Percentiles rank a stretch among this genome's conserved stretches.
phyloP scores from a whole-genome alignment of 2,329 filamentous ascomycete genomes.

The Davidsoniella eucalypti region DNA sequence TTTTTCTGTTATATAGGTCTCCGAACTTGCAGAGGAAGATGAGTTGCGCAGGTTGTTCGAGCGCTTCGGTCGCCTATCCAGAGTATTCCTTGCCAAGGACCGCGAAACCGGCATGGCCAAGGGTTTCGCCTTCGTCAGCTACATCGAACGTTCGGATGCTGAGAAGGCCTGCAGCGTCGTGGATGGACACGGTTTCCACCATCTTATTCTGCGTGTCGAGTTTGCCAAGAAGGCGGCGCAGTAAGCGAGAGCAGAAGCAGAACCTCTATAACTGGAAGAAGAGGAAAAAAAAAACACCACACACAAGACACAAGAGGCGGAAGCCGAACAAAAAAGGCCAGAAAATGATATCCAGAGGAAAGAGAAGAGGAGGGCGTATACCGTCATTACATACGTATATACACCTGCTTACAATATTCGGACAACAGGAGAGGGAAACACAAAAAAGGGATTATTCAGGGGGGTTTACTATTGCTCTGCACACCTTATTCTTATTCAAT shows the following conservation, averaged over 20 bases:
- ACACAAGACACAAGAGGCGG: not conserved
- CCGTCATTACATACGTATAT: not conserved
- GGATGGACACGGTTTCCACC: slow-evolving; percentile 86
- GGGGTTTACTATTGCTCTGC: too few species aligned
- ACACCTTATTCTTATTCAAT: too few species aligned
- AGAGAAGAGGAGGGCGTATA: not conserved
- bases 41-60: slow-evolving; percentile 97
- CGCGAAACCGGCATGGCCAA: slow-evolving; percentile 90
- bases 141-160: slow-evolving; percentile 76
- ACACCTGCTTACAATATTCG: too few species aligned
- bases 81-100: slow-evolving; percentile 97
- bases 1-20: slow-evolving; percentile 42
- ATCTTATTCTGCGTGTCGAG: slow-evolving; percentile 73
- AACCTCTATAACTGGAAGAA: not conserved
- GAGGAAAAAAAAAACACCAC: not conserved
- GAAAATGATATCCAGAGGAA: not conserved
- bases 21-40: slow-evolving; percentile 89
- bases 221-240: slow-evolving; percentile 50
- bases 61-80: slow-evolving; percentile 86
- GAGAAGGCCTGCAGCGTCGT: slow-evolving; percentile 91
- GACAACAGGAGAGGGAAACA: too few species aligned
- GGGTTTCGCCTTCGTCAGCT: slow-evolving; percentile 98
- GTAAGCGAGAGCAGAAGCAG: not conserved
- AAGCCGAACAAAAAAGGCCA: not conserved
- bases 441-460: too few species aligned